Evolutionary conservation across 116 monocot species (phyloP).

Genomic region (Zostera marina): DNA sequence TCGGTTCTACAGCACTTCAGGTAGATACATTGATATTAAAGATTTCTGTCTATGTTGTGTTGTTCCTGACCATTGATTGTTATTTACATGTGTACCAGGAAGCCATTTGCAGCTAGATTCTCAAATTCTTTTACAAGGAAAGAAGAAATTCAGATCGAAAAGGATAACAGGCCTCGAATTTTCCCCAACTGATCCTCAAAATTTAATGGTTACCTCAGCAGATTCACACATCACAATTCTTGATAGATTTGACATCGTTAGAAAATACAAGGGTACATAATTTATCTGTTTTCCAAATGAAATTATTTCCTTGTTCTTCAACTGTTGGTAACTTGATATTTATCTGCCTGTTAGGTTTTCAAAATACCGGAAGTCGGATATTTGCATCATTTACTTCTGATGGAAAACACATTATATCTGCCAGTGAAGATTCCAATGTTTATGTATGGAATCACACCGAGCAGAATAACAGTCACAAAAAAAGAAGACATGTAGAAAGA

Average conservation of each 20-base stretch:
- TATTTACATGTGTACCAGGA: conserved; percentile 16
- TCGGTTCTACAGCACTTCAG: conserved; percentile 2
- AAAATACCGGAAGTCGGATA: conserved; percentile 45
- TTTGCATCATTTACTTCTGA: conserved; percentile 70
- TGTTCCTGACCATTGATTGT: background rate
- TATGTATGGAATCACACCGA: conserved; percentile 48
- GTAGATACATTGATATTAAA: background rate
- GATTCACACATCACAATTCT: conserved; percentile 74
- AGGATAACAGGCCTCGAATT: conserved; percentile 92
- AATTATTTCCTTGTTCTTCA: background rate
- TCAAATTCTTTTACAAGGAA: conserved; percentile 39
- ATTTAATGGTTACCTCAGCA: conserved; percentile 73
- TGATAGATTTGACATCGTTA: conserved; percentile 38
- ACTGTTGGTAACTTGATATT: background rate
- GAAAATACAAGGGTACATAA: conserved; percentile 59
- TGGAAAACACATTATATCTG: conserved; percentile 57
- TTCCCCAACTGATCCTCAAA: conserved; percentile 47
- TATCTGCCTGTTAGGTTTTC: conserved; percentile 27
- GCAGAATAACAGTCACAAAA: conserved; percentile 9
- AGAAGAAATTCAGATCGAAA: conserved; percentile 50
- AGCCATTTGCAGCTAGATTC: conserved; percentile 38
- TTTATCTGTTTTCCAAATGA: background rate
- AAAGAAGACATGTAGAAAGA: conserved; percentile 20
- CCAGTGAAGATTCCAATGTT: conserved; percentile 78
- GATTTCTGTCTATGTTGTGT: too few relatives aligned